A percentile compares a stretch with the other conserved stretches of the same genome.
Evolutionary conservation across 176 grass and related monocot genomes (phyloP).

Genomic region (Leersia perrieri): DNA sequence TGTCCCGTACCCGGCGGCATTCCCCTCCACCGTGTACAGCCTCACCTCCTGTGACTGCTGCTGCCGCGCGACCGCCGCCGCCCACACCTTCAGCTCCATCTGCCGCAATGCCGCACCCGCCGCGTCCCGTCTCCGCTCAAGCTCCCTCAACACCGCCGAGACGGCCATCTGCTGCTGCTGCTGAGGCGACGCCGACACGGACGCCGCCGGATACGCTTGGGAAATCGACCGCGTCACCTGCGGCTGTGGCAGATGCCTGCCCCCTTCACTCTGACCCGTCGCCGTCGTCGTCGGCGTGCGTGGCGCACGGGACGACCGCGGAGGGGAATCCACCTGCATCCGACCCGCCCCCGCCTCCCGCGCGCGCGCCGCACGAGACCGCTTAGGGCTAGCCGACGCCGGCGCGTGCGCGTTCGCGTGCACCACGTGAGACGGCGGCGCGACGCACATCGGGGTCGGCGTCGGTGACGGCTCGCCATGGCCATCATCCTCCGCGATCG

Average conservation of each 20-base stretch:
- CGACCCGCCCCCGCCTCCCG: too few relatives aligned
- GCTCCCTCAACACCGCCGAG: background rate
- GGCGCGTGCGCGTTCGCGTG: too few relatives aligned
- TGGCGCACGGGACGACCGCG: too few relatives aligned
- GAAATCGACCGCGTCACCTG: background rate
- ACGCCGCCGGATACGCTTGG: background rate
- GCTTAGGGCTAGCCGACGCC: too few relatives aligned
- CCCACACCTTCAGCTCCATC: slow-evolving; percentile 18
- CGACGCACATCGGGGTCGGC: background rate
- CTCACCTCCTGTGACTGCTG: slow-evolving; percentile 23
- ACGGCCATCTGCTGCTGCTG: slow-evolving; percentile 18
- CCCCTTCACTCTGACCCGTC: too few relatives aligned
- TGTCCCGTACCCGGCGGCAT: slow-evolving; percentile 45
- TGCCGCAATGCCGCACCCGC: background rate
- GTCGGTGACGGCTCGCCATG: background rate
- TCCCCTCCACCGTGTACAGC: slow-evolving; percentile 48
- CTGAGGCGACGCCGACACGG: background rate
- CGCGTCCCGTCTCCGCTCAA: background rate
- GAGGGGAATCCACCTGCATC: too few relatives aligned
- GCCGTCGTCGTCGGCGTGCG: too few relatives aligned
- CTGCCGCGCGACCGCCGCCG: background rate
- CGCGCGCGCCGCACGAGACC: too few relatives aligned
- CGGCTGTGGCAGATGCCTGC: too few relatives aligned
- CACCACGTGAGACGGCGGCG: background rate
- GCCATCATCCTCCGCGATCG: slow-evolving; percentile 11